Base-by-base conservation (phyloP, 306 rosid genomes). In the Inga laurina region DNA sequence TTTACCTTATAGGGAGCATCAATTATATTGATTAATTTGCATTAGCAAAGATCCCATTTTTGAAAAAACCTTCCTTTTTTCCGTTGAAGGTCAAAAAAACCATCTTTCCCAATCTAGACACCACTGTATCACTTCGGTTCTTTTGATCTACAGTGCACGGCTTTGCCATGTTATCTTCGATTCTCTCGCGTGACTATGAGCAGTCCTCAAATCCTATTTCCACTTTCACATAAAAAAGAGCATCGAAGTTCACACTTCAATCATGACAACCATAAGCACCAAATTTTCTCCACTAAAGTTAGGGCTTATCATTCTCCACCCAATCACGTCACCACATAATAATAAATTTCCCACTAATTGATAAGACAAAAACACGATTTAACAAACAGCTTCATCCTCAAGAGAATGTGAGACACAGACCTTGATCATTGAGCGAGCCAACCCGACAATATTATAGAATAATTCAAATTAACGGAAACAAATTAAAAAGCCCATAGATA, bases 221-320 rank as follows among this genome's bases (percentile, higher is more conserved):
- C 66, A 72, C 82, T 61, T 46, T 81, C 84, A 74, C 43, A 88
- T 18, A 1, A 54, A 54, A 19, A 89, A 92, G 90, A 92, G 91
- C 88, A 89, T 78, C 66, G 22, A 76, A 70, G 49, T 86, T 88
- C 90, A 88, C 93, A 86, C 90, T 87, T 80, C 89, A 91, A 93
- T 93, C 92, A 93, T 93, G 91, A 91, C 90, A 49, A 79, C 72
- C 93, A 90, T 89, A 72, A 75, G 76, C 85, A 68, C n/a, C 84
- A 82, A 49, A 82, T 71, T 43, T 78, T 70, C 86, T 64, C 87
- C 44, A 48, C 86, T 45, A 16, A 75, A 83, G 81, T 61, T 64
- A 27, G 66, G 24, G 49, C 79, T 79, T 78, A 84, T 80, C 85
- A 81, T 88, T 77, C 9, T 30, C 43, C 43, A 39, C 8, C 43